Evolutionary conservation across 2,329 filamentous ascomycete genomes (phyloP).

Genomic region (Trichoderma afroharzianum): DNA sequence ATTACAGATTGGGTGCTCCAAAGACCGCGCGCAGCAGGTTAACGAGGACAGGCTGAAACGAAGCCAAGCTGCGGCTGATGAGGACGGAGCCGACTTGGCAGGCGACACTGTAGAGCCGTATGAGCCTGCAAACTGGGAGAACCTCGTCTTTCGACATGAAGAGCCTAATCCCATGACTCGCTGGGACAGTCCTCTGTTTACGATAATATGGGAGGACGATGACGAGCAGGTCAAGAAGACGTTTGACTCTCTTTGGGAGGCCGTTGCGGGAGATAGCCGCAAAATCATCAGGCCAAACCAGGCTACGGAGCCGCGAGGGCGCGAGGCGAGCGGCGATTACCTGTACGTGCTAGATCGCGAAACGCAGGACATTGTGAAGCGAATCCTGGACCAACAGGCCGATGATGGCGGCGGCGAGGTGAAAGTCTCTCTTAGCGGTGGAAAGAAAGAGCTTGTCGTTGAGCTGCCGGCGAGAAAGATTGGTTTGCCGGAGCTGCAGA

Average conservation of each 20-base stretch:
- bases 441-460: constrained; percentile 52
- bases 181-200: constrained; percentile 82
- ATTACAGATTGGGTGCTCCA: constrained; percentile 58
- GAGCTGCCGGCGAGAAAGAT: constrained; percentile 62
- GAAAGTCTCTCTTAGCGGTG: constrained; percentile 38
- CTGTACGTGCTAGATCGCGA: constrained; percentile 75
- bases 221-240: constrained; percentile 52
- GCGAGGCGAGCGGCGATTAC: constrained; percentile 67
- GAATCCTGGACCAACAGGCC: constrained; percentile 64
- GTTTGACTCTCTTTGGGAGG: constrained; percentile 71
- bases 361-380: constrained; percentile 71
- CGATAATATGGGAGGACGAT: constrained; percentile 71
- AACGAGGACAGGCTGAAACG: constrained; percentile 56
- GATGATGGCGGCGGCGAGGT: constrained; percentile 65
- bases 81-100: neutral
- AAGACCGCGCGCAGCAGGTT: constrained; percentile 50
- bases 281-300: constrained; percentile 70
- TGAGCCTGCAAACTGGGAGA: constrained; percentile 64
- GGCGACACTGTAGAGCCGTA: constrained; percentile 42
- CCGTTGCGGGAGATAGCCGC: constrained; percentile 58
- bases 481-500: constrained; percentile 71
- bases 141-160: constrained; percentile 77
- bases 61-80: neutral
- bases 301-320: constrained; percentile 63
- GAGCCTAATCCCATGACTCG: constrained; percentile 81